These are phyloP conservation scores for Leccinum fallax DNA, from an alignment of 1,284 basidiomycete genomes.

Conservation along the genomic window DNA sequence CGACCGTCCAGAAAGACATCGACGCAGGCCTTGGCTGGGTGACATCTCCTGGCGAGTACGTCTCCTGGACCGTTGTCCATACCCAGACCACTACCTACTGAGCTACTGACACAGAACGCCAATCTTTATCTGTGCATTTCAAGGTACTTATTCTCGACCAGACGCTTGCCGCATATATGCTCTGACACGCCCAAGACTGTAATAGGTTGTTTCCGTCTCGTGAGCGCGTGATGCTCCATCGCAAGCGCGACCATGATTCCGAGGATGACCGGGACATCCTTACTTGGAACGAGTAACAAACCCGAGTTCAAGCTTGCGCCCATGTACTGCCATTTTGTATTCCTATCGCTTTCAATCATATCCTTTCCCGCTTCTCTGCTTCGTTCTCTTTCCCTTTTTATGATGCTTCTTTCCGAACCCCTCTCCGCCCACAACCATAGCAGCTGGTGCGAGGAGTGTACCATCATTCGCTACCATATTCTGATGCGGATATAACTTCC, in stretches of 20 bases:
- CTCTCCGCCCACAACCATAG: constrained; percentile 49
- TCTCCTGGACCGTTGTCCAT: not conserved
- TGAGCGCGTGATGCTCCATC: constrained; percentile 68
- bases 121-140: constrained; percentile 33
- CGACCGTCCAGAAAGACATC: constrained; percentile 27
- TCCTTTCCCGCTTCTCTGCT: constrained; percentile 88
- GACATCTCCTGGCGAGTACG: constrained; percentile 35
- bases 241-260: constrained; percentile 70
- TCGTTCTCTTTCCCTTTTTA: constrained; percentile 82
- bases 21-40: constrained; percentile 29
- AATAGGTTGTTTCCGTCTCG: constrained; percentile 70
- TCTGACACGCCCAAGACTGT: constrained; percentile 50
- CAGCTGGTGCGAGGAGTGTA: constrained; percentile 51
- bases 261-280: constrained; percentile 61
- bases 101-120: constrained; percentile 24
- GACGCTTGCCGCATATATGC: not conserved
- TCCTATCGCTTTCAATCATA: constrained; percentile 60
- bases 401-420: constrained; percentile 80
- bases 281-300: constrained; percentile 67
- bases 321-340: not conserved
- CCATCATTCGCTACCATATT: constrained; percentile 79
- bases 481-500: constrained; percentile 78
- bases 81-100: constrained; percentile 4
- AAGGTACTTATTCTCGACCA: constrained; percentile 20
- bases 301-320: no score